Base-by-base conservation (phyloP, 257 asterid species). In the Solanum sitiens region DNA sequence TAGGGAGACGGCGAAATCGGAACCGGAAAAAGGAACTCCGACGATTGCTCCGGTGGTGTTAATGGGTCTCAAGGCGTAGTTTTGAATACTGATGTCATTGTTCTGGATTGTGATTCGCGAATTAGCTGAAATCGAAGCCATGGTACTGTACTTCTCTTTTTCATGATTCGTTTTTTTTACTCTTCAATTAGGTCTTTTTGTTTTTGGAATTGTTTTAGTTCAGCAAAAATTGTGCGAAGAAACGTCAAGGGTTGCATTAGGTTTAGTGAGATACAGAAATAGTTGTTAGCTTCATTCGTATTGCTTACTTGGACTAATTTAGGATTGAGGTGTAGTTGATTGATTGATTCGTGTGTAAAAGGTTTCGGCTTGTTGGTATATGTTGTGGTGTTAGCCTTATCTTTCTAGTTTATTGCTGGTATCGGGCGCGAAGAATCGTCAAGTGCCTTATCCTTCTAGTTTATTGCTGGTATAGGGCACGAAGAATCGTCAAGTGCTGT, bases 81-180 rank as follows among this genome's bases (percentile, higher is more conserved):
- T 61, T 87, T 61, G 10, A 83, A 86, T 15, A 73, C 84, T 88
- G 85, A 86, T 87, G 91, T 86, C 93, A 83, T 77, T 89, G 86
- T 77, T 91, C 89, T 87, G 91, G 91, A 84, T 72, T 82, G 89
- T 90, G 59, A 88, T 74, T 86, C 90, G 89, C 86, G 91, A 87
- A 87, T 92, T 90, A 71, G 92, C 90, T 50, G 93, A 89, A 77
- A 85, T 87, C 84, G 92, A 87, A 89, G 74, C 90, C 88, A 92
- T 92, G 94, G 94, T 92, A 89, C 18, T n/a, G 6, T 40, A 39
- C 59, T 76, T 9, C 25, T 72, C 79, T 33, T 72, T 20, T 72
- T 72, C 45, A 33, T 33, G 25, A 72, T 13, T 42, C 35, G 25
- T 4, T 77, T 44, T 77, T 63, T 3, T 61, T n/a, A 1, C 2